A percentile compares a stretch with the other conserved stretches of the same genome.
phyloP scores from a whole-genome alignment of 106 monocot species.

The Apostasia ramifera region DNA sequence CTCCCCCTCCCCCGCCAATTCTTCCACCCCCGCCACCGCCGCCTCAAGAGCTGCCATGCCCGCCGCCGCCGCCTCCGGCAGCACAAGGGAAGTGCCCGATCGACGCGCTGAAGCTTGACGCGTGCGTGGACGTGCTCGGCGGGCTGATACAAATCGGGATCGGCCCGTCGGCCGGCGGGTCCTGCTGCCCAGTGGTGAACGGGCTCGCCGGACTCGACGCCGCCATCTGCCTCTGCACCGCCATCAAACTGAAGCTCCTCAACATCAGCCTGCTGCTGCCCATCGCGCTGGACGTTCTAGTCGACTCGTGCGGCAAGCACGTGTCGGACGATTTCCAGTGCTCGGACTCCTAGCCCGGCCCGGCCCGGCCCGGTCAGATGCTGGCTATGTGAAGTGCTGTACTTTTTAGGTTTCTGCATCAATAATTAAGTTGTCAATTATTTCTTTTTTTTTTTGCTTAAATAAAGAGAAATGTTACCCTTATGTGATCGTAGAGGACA shows the following conservation, averaged over 20 bases:
- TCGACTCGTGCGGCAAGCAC: constrained; percentile 26
- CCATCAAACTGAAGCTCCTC: constrained; percentile 28
- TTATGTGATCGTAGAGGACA: no score
- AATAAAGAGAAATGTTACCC: no score
- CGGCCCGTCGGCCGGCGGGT: constrained; percentile 5
- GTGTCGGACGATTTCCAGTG: constrained; percentile 19
- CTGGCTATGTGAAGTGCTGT: no score
- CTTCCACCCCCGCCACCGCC: constrained; percentile 1
- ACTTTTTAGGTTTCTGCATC: no score
- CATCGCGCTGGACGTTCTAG: constrained; percentile 20
- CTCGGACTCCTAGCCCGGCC: not conserved
- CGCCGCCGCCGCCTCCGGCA: constrained; percentile 5
- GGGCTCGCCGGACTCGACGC: constrained; percentile 37
- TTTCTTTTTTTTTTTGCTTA: no score
- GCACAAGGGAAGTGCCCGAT: constrained; percentile 15
- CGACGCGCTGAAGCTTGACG: constrained; percentile 30
- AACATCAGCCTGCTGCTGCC: constrained; percentile 19
- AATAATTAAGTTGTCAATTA: no score
- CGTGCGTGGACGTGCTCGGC: constrained; percentile 24
- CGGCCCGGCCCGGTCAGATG: no score
- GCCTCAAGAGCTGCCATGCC: not conserved
- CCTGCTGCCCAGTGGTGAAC: constrained; percentile 29
- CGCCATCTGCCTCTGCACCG: constrained; percentile 47
- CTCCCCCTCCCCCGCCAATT: not conserved
- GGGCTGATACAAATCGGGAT: constrained; percentile 20